Evolutionary conservation across 2,329 filamentous ascomycete genomes (phyloP), one percentile per base, ranked within the genome.

Genomic region (Alternaria brassicicola): DNA sequence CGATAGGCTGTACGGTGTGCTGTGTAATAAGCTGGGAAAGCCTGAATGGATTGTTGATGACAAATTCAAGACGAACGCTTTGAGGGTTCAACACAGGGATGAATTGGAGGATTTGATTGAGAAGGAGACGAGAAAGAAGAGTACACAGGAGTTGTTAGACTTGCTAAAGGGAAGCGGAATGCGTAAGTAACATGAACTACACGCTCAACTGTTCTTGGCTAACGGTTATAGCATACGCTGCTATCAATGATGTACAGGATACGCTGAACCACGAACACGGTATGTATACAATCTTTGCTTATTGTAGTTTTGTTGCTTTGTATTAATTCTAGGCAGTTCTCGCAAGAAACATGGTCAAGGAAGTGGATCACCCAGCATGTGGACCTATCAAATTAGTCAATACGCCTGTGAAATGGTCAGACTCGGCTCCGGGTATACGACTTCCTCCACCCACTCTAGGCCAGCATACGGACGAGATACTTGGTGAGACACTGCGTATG

Each of bases 361-460:
- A 97, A 73, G 82, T 97, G 42, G 86, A 97, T 0, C 95, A 99
- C 73, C 86, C 86, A 5, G 82, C 84, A 7, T 98, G 94, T 75
- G 95, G 95, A 0, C 85, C 89, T 0, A 89, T 99, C 63, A 93
- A 93, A 78, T 81, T 99, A 72, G 89, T 99, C 52, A 97, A 96
- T 71, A 96, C 93, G 0, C 95, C 95, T 0, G 89, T 99, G 58
- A 99, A 99, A 76, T 96, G 93, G 76, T 97, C 93, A 5, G 88
- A 93, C 66, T 90, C 89, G 25, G 88, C 85, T 66, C 92, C 93
- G 0, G 85, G 87, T 3, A 87, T 96, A 36, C 84, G 94, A 31
- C 89, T 83, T 3, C 86, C 91, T 25, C 95, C 95, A 17, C 95
- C 95, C 1, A 90, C 89, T 7, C 79, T 99, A 31, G 95, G 76